These are phyloP conservation scores for Diplodia mutila DNA, from an alignment of 2,329 filamentous ascomycete species.

Conservation along the genomic window DNA sequence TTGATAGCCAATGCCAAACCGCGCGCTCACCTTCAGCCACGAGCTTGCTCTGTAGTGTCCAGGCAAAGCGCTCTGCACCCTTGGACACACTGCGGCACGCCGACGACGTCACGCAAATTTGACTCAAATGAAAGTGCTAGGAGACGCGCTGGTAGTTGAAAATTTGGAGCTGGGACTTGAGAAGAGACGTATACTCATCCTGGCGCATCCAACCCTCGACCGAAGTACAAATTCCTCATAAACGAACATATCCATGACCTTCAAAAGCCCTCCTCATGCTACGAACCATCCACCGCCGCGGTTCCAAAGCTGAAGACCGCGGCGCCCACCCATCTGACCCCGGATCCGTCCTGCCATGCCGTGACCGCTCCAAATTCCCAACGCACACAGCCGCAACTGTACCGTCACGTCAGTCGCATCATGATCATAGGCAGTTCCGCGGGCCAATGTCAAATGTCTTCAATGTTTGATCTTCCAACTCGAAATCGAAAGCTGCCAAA, in stretches of 20 bases:
- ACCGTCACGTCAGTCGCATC: conserved; percentile 25
- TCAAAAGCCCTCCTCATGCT: not conserved
- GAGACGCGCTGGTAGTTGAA: conserved; percentile 12
- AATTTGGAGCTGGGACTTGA: conserved; percentile 11
- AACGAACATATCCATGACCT: conserved; percentile 16
- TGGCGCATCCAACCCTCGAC: conserved; percentile 11
- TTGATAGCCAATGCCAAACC: not conserved
- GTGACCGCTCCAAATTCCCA: conserved; percentile 19
- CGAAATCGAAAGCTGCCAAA: conserved; percentile 26
- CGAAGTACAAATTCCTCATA: conserved; percentile 22
- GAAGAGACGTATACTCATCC: conserved; percentile 25
- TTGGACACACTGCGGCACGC: not conserved
- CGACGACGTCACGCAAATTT: conserved; percentile 2
- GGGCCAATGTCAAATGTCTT: conserved; percentile 25
- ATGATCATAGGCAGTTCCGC: conserved; percentile 24
- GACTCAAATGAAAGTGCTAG: not conserved
- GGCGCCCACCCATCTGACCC: conserved; percentile 2
- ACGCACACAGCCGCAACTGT: conserved; percentile 20
- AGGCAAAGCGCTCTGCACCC: not conserved
- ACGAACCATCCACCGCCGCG: conserved; percentile 3
- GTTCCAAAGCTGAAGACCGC: not conserved
- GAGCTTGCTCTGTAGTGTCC: not conserved
- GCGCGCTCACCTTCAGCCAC: not conserved
- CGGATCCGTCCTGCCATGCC: not conserved
- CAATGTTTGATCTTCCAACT: conserved; percentile 27